phyloP scores from a whole-genome alignment of 768 basidiomycete genomes.

The Porphyrellus cyaneotinctus region DNA sequence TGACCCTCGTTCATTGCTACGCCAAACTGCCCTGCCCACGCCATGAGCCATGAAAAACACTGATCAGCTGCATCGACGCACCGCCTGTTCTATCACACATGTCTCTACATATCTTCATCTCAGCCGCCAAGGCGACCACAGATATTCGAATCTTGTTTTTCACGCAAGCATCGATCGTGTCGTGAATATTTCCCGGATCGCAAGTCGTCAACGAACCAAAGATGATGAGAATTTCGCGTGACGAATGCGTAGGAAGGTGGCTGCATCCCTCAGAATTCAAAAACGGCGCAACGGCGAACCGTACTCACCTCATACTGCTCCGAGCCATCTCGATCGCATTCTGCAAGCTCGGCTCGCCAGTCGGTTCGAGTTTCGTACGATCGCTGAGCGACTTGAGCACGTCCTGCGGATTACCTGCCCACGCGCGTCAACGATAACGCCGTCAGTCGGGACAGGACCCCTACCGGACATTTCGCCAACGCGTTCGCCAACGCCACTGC shows the following conservation, averaged over 20 bases:
- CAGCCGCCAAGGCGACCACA: conserved; percentile 91
- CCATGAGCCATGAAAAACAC: conserved; percentile 8
- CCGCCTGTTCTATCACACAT: conserved; percentile 91
- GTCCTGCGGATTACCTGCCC: conserved; percentile 89
- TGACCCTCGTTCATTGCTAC: conserved; percentile 99
- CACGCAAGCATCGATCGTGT: conserved; percentile 83
- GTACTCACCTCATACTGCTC: conserved; percentile 78
- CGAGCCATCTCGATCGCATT: conserved; percentile 97
- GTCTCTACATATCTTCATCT: conserved; percentile 96
- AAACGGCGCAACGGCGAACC: neutral
- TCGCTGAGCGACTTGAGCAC: conserved; percentile 85
- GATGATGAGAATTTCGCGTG: conserved; percentile 89
- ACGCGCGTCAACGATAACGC: conserved; percentile 3
- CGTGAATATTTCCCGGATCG: conserved; percentile 95
- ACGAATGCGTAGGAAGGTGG: conserved; percentile 96
- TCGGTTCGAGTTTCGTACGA: conserved; percentile 82
- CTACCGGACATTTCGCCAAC: conserved; percentile 90
- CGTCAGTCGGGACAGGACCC: conserved; percentile 15
- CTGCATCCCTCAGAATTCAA: conserved; percentile 38
- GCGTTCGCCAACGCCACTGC: conserved; percentile 86
- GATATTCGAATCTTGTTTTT: conserved; percentile 85
- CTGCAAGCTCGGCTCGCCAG: conserved; percentile 92
- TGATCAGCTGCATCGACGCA: conserved; percentile 26
- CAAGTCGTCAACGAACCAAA: conserved; percentile 96
- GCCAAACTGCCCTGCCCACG: conserved; percentile 69